These are phyloP conservation scores for Camellia japonica DNA, from an alignment of 148 eudicot species.

Conservation along the genomic window DNA sequence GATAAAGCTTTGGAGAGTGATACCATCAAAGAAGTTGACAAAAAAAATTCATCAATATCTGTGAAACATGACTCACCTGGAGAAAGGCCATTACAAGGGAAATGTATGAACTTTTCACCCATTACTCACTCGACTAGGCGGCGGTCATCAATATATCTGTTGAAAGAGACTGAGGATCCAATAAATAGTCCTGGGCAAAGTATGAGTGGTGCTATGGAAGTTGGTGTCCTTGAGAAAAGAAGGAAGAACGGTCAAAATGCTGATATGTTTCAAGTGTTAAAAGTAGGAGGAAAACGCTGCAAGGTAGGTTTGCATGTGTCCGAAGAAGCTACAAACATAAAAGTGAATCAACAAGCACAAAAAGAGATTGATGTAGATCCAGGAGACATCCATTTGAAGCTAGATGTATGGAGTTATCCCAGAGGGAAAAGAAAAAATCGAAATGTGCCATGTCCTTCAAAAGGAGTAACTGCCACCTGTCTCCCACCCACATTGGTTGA, in stretches of 20 bases:
- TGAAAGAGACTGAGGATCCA: slow-evolving; percentile 22
- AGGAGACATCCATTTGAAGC: slow-evolving; percentile 19
- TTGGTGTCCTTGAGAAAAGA: slow-evolving; percentile 19
- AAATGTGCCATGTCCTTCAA: slow-evolving; percentile 10
- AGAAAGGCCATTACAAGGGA: slow-evolving; percentile 15
- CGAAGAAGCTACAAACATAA: slow-evolving; percentile 16
- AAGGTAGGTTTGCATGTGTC: slow-evolving; percentile 10
- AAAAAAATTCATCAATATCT: slow-evolving; percentile 16
- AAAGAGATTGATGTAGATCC: slow-evolving; percentile 3
- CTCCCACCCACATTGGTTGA: slow-evolving; percentile 1
- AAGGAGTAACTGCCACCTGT: slow-evolving; percentile 13
- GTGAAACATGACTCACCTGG: slow-evolving; percentile 1
- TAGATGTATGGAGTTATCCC: slow-evolving; percentile 34
- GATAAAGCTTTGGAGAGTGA: slow-evolving; percentile 21
- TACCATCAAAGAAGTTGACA: slow-evolving; percentile 19
- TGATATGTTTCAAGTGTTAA: slow-evolving; percentile 12
- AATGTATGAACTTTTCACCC: slow-evolving; percentile 20
- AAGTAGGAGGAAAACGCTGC: slow-evolving; percentile 1
- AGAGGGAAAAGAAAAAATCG: slow-evolving; percentile 45
- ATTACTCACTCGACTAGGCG: slow-evolving; percentile 14
- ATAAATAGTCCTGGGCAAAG: slow-evolving; percentile 14
- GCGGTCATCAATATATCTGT: slow-evolving; percentile 16
- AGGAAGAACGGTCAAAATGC: slow-evolving; percentile 12
- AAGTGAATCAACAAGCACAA: slow-evolving; percentile 7
- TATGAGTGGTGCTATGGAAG: slow-evolving; percentile 15